Evolutionary conservation across 2,329 filamentous ascomycete genomes (phyloP), one percentile per base, ranked within the genome.

Genomic region (Teratosphaeria destructans): DNA sequence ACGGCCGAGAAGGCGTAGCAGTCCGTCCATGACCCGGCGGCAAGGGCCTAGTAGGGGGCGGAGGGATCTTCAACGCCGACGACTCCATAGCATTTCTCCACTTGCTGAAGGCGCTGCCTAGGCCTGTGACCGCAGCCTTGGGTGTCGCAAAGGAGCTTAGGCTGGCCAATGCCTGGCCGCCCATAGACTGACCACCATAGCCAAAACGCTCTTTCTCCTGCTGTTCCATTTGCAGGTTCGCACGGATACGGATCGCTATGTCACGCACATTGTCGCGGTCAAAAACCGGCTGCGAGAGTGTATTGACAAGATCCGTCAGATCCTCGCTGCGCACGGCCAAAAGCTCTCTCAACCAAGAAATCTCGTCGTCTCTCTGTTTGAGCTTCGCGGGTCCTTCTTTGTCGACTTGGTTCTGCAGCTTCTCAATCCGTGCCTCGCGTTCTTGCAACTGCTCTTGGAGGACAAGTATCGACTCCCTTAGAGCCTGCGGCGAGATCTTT

Each of bases 211-310:
- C 93, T 57, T 90, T 89, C 75, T 96, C 92, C 72, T 96, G 90
- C 71, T 95, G 89, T 74, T 99, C 93, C 94, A 99, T 99, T 72
- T 97, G 90, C 39, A 99, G 80, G 69, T 96, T 96, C 14, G 94
- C 90, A 72, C 90, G 90, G 62, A 99, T 85, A 57, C 94, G 87
- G 67, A 97, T 97, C 39, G 90, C 89, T 5, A 92, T 91, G 71
- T 97, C 92, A 67, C 89, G 89, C 64, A 96, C 88, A 5, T 83
- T 82, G 63, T 90, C 85, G 60, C 85, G 84, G 72, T 97, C 87
- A 71, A 89, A 94, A 26, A 65, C 67, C 4, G 91, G 86, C 63
- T 85, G 81, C 2, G 87, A 86, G 32, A 97, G 80, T 5, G 88
- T 86, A 56, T 82, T 82, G 71, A 97, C 93, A 62, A 99, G 90